Evolutionary conservation across 306 rosid species (phyloP), one percentile per base, ranked within the genome.

Genomic region (Malus sieversii): DNA sequence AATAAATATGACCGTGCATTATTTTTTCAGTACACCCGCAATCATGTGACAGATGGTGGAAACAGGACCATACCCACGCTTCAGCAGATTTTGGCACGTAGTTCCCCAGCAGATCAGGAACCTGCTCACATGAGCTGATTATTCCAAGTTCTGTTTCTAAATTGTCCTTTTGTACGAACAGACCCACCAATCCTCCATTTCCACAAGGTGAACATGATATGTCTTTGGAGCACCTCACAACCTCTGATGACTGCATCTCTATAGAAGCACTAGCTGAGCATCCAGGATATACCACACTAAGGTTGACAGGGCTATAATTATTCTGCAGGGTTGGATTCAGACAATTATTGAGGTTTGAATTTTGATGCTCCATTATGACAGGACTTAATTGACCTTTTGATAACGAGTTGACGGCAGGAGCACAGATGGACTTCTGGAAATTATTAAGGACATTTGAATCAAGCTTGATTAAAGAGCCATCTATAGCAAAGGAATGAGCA

Each of bases 201-300:
- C 82, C 88, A 84, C 77, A 70, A 30, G 72, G 80, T 70, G 79
- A 82, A 86, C 73, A 82, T 71, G 86, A 76, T 63, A 80, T 82
- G 45, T 79, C 87, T 78, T 81, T 85, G 70, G 68, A 83, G 75
- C 86, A 88, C 69, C 84, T 85, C 75, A 82, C 87, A 86, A 80
- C 87, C 75, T 86, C 91, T 70, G 89, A 86, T 65, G 75, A 78
- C 76, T 81, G 87, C 70, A 77, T 78, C 72, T 81, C 88, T 57
- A 74, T 38, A 32, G 83, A 85, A 81, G 85, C 76, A 80, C 75
- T 75, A 55, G 66, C 83, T 55, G 83, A 83, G 78, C 74, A 79
- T 75, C 86, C 84, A 25, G 75, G 81, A 67, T 75, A 25, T 53
- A 65, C 80, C 69, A 77, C 75, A 22, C 78, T 58, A 64, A 77